Evolutionary conservation across 1,284 basidiomycete genomes (phyloP).

Genomic region (Boletus mariae): DNA sequence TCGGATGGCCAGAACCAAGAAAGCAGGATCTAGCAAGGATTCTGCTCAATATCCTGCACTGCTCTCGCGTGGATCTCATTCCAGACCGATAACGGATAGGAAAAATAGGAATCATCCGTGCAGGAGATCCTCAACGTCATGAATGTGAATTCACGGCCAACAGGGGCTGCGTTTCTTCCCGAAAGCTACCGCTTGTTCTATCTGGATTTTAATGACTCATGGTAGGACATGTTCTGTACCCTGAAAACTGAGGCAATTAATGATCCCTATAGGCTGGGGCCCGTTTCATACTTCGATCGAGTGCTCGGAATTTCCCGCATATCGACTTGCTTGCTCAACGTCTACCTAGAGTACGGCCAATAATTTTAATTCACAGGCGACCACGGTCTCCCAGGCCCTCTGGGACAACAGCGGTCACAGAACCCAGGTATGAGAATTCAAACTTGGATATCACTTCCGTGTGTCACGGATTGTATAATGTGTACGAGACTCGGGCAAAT

Average conservation of each 20-base stretch:
- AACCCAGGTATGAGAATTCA: conserved; percentile 11
- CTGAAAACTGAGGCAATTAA: conserved; percentile 16
- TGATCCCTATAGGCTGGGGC: conserved; percentile 24
- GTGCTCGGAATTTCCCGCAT: conserved; percentile 43
- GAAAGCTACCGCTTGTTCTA: conserved; percentile 40
- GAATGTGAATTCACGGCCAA: conserved; percentile 14
- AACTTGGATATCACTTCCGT: conserved; percentile 23
- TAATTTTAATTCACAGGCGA: conserved; percentile 13
- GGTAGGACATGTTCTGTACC: conserved; percentile 30
- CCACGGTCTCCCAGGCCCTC: conserved; percentile 21
- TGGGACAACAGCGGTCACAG: conserved; percentile 4
- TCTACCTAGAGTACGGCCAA: neutral
- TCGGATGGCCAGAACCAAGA: neutral
- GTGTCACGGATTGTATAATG: conserved; percentile 24
- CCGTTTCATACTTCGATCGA: conserved; percentile 41
- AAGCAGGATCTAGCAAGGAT: conserved; percentile 26
- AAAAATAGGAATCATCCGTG: conserved; percentile 37
- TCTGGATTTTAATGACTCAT: conserved; percentile 40
- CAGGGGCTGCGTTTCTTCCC: conserved; percentile 38
- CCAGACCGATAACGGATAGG: conserved; percentile 32
- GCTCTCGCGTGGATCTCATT: conserved; percentile 37
- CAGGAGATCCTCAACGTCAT: conserved; percentile 33
- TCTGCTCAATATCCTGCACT: conserved; percentile 36
- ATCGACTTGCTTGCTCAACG: conserved; percentile 21
- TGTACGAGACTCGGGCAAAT: conserved; percentile 27